phyloP scores from a whole-genome alignment of 768 basidiomycete species.

The Bullera alba region DNA sequence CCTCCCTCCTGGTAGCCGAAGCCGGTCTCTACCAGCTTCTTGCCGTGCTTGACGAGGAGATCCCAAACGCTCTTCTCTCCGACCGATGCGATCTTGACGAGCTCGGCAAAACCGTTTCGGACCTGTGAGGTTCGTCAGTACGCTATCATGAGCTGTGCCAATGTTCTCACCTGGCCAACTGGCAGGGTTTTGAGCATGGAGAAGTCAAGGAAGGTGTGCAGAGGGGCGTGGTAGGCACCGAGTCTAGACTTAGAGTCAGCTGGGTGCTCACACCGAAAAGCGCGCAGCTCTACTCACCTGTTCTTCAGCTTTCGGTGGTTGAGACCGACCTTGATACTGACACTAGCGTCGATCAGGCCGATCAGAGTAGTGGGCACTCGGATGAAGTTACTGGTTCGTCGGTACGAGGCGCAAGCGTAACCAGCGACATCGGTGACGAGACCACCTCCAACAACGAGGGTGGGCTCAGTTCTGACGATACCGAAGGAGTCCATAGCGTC shows the following conservation, averaged over 20 bases:
- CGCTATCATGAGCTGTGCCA: neutral
- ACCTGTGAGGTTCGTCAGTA: constrained; percentile 11
- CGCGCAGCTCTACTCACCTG: constrained; percentile 21
- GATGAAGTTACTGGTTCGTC: constrained; percentile 44
- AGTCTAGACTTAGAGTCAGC: constrained; percentile 17
- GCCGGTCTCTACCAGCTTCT: constrained; percentile 45
- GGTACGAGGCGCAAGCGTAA: constrained; percentile 45
- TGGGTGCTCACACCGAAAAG: neutral
- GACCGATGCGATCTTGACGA: constrained; percentile 48
- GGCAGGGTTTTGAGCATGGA: constrained; percentile 45
- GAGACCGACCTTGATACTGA: constrained; percentile 47
- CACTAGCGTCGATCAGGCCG: constrained; percentile 47
- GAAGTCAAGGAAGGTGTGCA: constrained; percentile 47
- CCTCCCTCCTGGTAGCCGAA: constrained; percentile 42
- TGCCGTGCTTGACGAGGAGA: constrained; percentile 45
- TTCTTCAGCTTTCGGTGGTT: constrained; percentile 48
- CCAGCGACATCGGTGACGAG: constrained; percentile 45
- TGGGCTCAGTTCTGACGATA: constrained; percentile 46
- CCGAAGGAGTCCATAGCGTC: constrained; percentile 48
- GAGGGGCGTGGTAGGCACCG: constrained; percentile 46
- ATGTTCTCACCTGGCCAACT: constrained; percentile 33
- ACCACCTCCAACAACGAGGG: constrained; percentile 45
- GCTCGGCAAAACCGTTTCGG: constrained; percentile 47
- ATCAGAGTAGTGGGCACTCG: constrained; percentile 46
- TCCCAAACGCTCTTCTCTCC: constrained; percentile 44